phyloP scores from a whole-genome alignment of 441 rosid species.

The Pelargonium fulgidum region DNA sequence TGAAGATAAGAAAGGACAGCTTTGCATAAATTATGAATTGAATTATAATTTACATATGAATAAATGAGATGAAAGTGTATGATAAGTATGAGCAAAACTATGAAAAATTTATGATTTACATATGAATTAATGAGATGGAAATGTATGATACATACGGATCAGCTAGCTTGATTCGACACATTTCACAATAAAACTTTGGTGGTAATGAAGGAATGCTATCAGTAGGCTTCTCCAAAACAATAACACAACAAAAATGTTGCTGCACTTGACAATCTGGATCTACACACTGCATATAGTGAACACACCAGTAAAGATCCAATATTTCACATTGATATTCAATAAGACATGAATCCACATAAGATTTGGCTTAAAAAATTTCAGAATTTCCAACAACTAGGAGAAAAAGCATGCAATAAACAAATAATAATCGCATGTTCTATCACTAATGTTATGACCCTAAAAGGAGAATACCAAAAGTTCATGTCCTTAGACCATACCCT shows the following conservation, averaged over 20 bases:
- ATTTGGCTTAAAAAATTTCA: neutral
- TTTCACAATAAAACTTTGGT: slow-evolving; percentile 21
- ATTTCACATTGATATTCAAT: neutral
- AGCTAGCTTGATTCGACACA: slow-evolving; percentile 24
- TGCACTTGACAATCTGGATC: slow-evolving; percentile 26
- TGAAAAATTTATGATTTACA: neutral
- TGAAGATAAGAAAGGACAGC: neutral
- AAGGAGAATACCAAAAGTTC: too few relatives aligned
- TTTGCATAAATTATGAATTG: neutral
- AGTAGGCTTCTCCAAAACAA: slow-evolving; percentile 22
- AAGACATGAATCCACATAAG: neutral
- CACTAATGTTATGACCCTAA: neutral
- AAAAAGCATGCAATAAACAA: neutral
- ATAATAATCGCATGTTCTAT: neutral
- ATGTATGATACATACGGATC: slow-evolving; percentile 27
- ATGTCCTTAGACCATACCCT: too few relatives aligned
- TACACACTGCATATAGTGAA: slow-evolving; percentile 22
- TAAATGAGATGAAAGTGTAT: slow-evolving; percentile 2
- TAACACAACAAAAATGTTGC: slow-evolving; percentile 27
- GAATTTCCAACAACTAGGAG: neutral
- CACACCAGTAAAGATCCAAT: neutral
- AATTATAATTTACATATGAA: neutral
- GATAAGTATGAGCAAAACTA: neutral
- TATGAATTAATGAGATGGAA: slow-evolving; percentile 1
- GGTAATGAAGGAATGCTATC: slow-evolving; percentile 19